Base-by-base conservation (phyloP, 2,329 filamentous ascomycete species). In the Clonostachys chloroleuca region DNA sequence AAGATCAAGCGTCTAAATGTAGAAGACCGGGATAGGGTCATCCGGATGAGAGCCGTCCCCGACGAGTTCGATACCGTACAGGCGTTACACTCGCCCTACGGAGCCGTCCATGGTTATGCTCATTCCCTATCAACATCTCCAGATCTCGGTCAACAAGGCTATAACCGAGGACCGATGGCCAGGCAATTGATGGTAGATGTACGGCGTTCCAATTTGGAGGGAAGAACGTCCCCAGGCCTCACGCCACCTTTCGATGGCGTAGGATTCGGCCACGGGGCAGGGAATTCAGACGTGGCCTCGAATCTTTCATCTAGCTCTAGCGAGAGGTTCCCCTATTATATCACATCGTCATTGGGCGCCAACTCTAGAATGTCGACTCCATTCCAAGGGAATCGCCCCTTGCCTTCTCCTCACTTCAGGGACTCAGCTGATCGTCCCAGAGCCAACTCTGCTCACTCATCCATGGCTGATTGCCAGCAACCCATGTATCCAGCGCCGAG, bases 61-160 rank as follows among this genome's bases (percentile, higher is more conserved):
- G 83, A 87, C 53, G 82, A 83, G 54, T 87, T 87, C 52, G 83
- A 87, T 62, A 87, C 84, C 54, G 74, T 87, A 4, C 81, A 85
- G 58, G 84, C 83, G 13, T 67, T 87, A 14, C 84, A 87, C 59
- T 84, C 81, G 17, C 81, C 81, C 5, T 86, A 86, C 52, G 82
- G 82, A 10, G 81, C 82, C 6, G 76, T 81, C 5, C 76, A 79
- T 54, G 72, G 71, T 20, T 59, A 81, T 12, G 73, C 70, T 24
- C 64, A 71, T 2, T 69, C 75, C 3, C 63, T 79, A 39, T 61
- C 73, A 1, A 72, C 77, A 18, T 68, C 75, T 1, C 70, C 74
- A 17, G 74, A 78, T 40, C 74, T 76, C 52, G 66, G 66, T 10
- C 24, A 30, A 30, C 24, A 77, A 81, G 51, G 42, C 44, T 18